These are phyloP conservation scores for Ogataea hybrid DNA, from an alignment of 1,139 yeast species.

Conservation along the genomic window DNA sequence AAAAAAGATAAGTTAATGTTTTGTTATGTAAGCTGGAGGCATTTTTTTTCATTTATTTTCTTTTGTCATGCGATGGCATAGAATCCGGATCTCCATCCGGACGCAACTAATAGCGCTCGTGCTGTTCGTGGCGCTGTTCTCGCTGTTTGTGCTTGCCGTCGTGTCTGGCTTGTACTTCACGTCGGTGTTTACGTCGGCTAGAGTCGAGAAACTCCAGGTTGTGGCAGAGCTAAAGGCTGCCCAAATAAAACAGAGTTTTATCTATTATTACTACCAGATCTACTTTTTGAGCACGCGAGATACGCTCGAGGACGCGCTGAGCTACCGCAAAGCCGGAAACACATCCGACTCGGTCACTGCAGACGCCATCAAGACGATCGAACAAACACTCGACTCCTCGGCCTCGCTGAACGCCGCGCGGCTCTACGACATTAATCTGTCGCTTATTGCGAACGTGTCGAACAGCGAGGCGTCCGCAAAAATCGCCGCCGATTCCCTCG, in stretches of 20 bases:
- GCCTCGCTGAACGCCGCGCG: slow-evolving; percentile 64
- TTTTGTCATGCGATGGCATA: slow-evolving; percentile 23
- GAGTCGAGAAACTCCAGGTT: slow-evolving; percentile 71
- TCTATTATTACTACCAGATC: slow-evolving; percentile 65
- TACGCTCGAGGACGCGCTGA: slow-evolving; percentile 56
- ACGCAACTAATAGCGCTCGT: slow-evolving; percentile 82
- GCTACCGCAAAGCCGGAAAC: slow-evolving; percentile 72
- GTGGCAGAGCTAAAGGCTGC: slow-evolving; percentile 80
- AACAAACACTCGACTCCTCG: slow-evolving; percentile 62
- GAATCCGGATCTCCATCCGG: slow-evolving; percentile 51
- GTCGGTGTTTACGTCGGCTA: slow-evolving; percentile 53
- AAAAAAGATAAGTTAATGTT: neutral
- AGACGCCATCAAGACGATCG: slow-evolving; percentile 45
- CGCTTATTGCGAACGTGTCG: slow-evolving; percentile 26
- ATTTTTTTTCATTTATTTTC: slow-evolving; percentile 1
- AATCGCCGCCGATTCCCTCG: slow-evolving; percentile 35
- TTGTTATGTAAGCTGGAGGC: neutral
- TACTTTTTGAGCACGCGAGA: slow-evolving; percentile 66
- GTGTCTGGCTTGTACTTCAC: slow-evolving; percentile 82
- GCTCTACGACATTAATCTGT: slow-evolving; percentile 52
- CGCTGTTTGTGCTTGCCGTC: slow-evolving; percentile 71
- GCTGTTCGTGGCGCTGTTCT: slow-evolving; percentile 69
- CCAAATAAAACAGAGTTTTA: slow-evolving; percentile 69
- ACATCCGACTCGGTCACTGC: slow-evolving; percentile 40
- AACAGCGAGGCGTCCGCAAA: slow-evolving; percentile 37